phyloP scores from a whole-genome alignment of 495 filamentous ascomycete species.

The Talaromyces trachyspermus region DNA sequence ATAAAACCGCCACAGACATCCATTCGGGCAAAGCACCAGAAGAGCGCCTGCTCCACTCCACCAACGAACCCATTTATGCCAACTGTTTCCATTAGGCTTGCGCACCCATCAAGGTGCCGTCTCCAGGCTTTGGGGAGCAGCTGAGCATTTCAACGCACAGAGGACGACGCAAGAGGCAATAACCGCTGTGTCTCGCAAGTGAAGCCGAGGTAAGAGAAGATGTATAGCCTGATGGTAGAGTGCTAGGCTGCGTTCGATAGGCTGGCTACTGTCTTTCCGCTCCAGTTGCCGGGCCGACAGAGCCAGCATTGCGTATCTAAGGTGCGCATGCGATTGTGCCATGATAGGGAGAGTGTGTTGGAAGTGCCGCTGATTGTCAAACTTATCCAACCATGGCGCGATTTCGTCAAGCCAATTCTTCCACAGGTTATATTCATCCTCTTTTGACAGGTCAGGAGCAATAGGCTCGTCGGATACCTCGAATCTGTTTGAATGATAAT shows the following conservation, averaged over 20 bases:
- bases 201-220: conserved; percentile 30
- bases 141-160: conserved; percentile 39
- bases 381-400: conserved; percentile 43
- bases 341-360: conserved; percentile 32
- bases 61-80: no score
- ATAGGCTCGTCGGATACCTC: no score
- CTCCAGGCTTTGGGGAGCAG: conserved; percentile 12
- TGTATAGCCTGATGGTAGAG: conserved; percentile 38
- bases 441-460: no score
- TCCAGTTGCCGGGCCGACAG: conserved; percentile 38
- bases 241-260: conserved; percentile 31
- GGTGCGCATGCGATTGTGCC: conserved; percentile 27
- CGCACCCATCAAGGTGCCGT: no score
- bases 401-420: conserved; percentile 37
- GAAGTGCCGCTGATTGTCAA: conserved; percentile 37
- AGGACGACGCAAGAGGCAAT: conserved; percentile 35
- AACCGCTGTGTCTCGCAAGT: no score
- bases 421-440: conserved; percentile 26
- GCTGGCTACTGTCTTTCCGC: conserved; percentile 25
- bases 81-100: no score
- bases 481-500: no score
- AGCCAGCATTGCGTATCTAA: conserved; percentile 35
- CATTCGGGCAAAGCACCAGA: no score
- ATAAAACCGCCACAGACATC: no score
- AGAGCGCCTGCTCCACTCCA: no score